A percentile compares a stretch with the other conserved stretches of the same genome.
These are phyloP conservation scores for Eucalyptus caleyi DNA, from an alignment of 345 rosid genomes.

Conservation along the genomic window DNA sequence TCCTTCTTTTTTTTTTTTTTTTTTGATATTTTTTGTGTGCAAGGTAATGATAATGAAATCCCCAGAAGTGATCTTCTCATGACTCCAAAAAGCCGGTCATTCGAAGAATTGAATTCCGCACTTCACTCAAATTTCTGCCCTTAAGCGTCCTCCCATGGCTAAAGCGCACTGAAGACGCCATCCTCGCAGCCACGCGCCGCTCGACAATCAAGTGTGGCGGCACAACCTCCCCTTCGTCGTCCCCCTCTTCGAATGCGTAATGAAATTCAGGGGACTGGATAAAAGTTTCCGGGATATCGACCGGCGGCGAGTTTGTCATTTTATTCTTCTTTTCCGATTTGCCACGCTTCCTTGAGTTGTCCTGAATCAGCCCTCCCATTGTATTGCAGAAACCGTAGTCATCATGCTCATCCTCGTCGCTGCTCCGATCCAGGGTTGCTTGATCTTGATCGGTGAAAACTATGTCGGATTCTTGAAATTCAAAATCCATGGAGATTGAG, in stretches of 20 bases:
- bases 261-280: neutral
- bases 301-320: constrained; percentile 12
- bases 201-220: constrained; percentile 54
- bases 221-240: constrained; percentile 5
- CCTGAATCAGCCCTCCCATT: rapidly evolving
- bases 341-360: neutral
- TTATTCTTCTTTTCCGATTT: neutral
- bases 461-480: constrained; percentile 7
- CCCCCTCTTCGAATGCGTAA: neutral
- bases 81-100: constrained; percentile 88
- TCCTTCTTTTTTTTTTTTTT: rapidly evolving
- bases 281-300: constrained; percentile 5
- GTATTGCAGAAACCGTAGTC: neutral
- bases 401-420: neutral
- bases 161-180: constrained; percentile 67
- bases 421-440: neutral
- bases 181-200: constrained; percentile 36
- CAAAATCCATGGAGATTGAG: neutral
- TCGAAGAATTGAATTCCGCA: constrained; percentile 66
- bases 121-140: constrained; percentile 71
- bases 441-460: neutral
- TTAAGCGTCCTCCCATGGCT: constrained; percentile 82
- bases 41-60: neutral
- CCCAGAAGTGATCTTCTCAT: neutral
- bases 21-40: neutral